phyloP scores from a whole-genome alignment of 2,329 filamentous ascomycete genomes.

The Trichoderma sp. region DNA sequence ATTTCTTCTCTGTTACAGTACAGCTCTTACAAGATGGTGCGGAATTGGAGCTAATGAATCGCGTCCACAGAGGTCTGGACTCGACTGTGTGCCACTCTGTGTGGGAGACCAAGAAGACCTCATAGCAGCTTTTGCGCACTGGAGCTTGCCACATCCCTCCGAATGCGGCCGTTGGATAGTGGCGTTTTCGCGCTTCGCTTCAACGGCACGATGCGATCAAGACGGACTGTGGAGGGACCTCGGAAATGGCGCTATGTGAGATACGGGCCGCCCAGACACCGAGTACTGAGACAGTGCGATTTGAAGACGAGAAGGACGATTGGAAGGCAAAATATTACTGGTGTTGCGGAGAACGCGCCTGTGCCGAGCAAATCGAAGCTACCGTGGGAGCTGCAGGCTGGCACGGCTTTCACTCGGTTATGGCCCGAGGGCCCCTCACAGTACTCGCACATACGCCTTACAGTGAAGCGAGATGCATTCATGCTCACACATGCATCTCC shows the following conservation, averaged over 20 bases:
- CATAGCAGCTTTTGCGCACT: not conserved
- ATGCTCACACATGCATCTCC: not conserved
- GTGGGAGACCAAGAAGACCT: not conserved
- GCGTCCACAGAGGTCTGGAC: not conserved
- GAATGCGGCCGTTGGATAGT: slow-evolving; percentile 4
- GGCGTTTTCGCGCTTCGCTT: slow-evolving; percentile 12
- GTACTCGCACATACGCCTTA: not conserved
- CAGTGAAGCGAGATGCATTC: slow-evolving; percentile 1
- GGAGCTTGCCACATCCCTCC: slow-evolving; percentile 5
- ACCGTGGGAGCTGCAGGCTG: not conserved
- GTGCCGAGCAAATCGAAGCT: not conserved
- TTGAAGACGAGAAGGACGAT: not conserved
- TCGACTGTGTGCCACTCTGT: not conserved
- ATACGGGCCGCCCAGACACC: not conserved
- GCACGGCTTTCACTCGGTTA: slow-evolving; percentile 11
- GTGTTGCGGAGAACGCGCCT: not conserved
- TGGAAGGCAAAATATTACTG: not conserved
- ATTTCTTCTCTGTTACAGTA: not conserved
- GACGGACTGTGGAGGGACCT: slow-evolving; percentile 7
- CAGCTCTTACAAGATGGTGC: not conserved
- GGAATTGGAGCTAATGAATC: not conserved
- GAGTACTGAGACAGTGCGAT: slow-evolving; percentile 6
- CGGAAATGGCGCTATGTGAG: not conserved
- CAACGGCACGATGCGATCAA: not conserved
- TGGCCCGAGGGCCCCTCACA: slow-evolving; percentile 15